Percentiles rank a stretch among this genome's conserved stretches.
phyloP scores from a whole-genome alignment of 1,284 basidiomycete genomes.

The Heterobasidion parviporum region DNA sequence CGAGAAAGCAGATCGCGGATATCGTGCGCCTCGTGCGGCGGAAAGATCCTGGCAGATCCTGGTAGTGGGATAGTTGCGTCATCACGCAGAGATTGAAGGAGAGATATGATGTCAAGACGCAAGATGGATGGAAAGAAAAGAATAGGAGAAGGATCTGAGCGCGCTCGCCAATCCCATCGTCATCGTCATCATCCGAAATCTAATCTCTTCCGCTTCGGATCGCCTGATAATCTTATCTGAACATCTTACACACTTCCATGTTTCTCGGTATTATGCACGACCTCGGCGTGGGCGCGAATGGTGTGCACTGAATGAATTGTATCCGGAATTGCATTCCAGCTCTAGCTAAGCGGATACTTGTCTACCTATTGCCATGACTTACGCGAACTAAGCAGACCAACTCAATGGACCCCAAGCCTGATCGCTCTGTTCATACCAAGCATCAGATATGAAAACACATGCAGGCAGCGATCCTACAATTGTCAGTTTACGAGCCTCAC shows the following conservation, averaged over 20 bases:
- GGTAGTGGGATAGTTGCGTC: too few relatives aligned
- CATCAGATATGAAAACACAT: constrained; percentile 2
- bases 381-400: background rate
- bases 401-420: background rate
- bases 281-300: background rate
- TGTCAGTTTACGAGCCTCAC: background rate
- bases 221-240: background rate
- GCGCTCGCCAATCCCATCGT: too few relatives aligned
- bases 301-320: background rate
- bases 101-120: background rate
- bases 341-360: too few relatives aligned
- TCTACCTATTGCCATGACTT: too few relatives aligned
- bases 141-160: too few relatives aligned
- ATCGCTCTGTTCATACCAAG: background rate
- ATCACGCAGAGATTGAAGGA: background rate
- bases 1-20: too few relatives aligned
- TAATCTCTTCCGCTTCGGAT: background rate
- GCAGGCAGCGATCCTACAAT: background rate
- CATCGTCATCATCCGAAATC: background rate
- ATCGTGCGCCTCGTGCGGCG: too few relatives aligned
- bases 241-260: background rate
- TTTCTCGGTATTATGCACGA: background rate
- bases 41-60: too few relatives aligned
- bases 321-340: too few relatives aligned
- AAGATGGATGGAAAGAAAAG: too few relatives aligned